Evolutionary conservation across 305 asterid species (phyloP), one percentile per base, ranked within the genome.

Genomic region (Petunia hybrid): DNA sequence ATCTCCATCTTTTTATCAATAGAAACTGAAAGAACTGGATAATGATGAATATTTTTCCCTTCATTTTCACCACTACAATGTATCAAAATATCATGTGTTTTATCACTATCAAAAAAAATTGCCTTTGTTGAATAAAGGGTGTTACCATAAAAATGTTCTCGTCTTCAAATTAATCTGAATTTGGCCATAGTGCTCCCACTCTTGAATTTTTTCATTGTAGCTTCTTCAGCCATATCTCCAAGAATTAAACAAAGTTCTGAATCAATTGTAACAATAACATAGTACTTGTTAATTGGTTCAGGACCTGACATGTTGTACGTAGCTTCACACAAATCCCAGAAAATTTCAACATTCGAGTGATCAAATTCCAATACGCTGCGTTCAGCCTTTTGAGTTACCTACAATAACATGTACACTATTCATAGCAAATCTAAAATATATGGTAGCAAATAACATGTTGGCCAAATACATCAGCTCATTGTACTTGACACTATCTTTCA

Each of bases 91-190:
- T 96, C 98, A 81, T 96, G 99, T 4, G 80, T 31, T 5, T 70
- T 39, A 3, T 97, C 99, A 1, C 86, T 61, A n/a, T 92, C 95
- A 60, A 82, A 73, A 84, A 95, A 95, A 4, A 80, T 84, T 2
- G 97, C 97, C 89, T 63, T 89, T 13, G 99, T 94, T 4, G 98
- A 88, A 65, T 92, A 95, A 9, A 85, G 75, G 40, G 95, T 81
- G 57, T 89, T 85, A 2, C 98, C 99, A 3, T 91, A 90, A 42
- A 91, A 91, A n/a, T 95, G 93, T 84, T 95, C 98, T 77, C 86
- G 97, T 9, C 97, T 86, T 1, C 97, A 94, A 43, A 95, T 53
- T 4, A 91, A 67, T 0, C 84, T 53, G 77, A 79, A 89, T 51
- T 89, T 91, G 1, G 93, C 94, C 31, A 70, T 41, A 2, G 43